Base-by-base conservation (phyloP, 192 early-diverging fungal genomes). In the Coemansia sp. region DNA sequence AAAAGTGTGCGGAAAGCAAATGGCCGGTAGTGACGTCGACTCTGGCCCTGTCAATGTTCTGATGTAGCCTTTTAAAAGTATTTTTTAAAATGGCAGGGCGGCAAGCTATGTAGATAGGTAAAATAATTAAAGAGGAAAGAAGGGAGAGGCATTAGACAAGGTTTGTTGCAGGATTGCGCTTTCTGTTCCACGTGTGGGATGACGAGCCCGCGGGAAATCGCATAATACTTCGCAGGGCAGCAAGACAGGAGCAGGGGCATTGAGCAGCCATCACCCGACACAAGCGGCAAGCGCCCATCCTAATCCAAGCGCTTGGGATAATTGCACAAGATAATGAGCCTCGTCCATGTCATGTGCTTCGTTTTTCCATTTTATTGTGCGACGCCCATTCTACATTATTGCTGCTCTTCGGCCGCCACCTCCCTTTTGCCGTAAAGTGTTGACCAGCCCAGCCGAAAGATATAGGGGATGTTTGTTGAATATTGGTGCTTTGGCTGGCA, bases 161-260 rank as follows among this genome's bases (percentile, higher is more conserved):
- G 42, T 44, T 44, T 12, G 14, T 52, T 12, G 50, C 20, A 52
- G 50, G 50, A 22, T 52, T 52, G 19, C 50, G 19, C 21, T 49
- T 52, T 22, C 50, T 22, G 49, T 51, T 20, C 49, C 49, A 51
- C 49, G 21, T 51, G 42, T 17, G 42, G 42, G 42, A 44, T 48
- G 15, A 48, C 51, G 11, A 7, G 11, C 28, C 22, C n/a, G 52
- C 23, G 11, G 10, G 52, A 54, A 54, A 54, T 26, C 52, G 25
- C 52, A 54, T 54, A 28, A 28, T 11, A 14, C n/a, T 19, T n/a
- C 46, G 15, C 15, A 20, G 15, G 46, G 52, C 23, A 26, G 52
- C 52, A 54, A 21, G 52, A 20, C 46, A 48, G 46, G 46, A 21
- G 52, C 23, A 28, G 52, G 52, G 46, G 15, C 25, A 54, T 17